Percentiles rank a stretch among this genome's conserved stretches.
These are phyloP conservation scores for Xylaria curta DNA, from an alignment of 495 filamentous ascomycete genomes.

Conservation along the genomic window DNA sequence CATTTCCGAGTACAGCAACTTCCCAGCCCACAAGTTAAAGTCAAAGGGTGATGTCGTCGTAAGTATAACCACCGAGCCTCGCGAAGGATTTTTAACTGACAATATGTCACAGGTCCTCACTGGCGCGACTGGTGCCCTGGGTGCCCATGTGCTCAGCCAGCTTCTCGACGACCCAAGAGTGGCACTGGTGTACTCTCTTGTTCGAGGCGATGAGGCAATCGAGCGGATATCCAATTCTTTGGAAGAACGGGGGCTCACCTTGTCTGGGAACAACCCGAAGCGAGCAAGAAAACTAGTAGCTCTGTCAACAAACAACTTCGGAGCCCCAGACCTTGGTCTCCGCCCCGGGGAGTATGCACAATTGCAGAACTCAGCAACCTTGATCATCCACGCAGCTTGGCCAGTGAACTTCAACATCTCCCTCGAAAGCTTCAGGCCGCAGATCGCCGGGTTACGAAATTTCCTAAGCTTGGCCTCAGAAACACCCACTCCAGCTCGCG, in stretches of 20 bases:
- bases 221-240: conserved; percentile 47
- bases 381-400: conserved; percentile 72
- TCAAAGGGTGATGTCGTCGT: conserved; percentile 31
- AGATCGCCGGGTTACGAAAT: conserved; percentile 60
- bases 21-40: conserved; percentile 45
- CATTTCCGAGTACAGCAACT: conserved; percentile 58
- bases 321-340: conserved; percentile 53
- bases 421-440: conserved; percentile 61
- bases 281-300: conserved; percentile 31
- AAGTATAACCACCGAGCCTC: background rate
- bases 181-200: conserved; percentile 59
- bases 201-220: conserved; percentile 47
- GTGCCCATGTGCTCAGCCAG: conserved; percentile 58
- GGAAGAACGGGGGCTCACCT: conserved; percentile 40
- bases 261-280: conserved; percentile 32
- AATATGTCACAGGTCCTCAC: conserved; percentile 56
- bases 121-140: conserved; percentile 65
- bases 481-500: conserved; percentile 45
- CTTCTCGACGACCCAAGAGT: conserved; percentile 54
- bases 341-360: conserved; percentile 37
- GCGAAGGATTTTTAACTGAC: conserved; percentile 41
- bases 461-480: conserved; percentile 63
- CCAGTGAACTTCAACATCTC: conserved; percentile 72
- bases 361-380: conserved; percentile 51
- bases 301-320: conserved; percentile 44